A percentile compares a stretch with the other conserved stretches of the same genome.
Evolutionary conservation across 345 rosid genomes (phyloP).

Genomic region (Ailanthus altissimus): DNA sequence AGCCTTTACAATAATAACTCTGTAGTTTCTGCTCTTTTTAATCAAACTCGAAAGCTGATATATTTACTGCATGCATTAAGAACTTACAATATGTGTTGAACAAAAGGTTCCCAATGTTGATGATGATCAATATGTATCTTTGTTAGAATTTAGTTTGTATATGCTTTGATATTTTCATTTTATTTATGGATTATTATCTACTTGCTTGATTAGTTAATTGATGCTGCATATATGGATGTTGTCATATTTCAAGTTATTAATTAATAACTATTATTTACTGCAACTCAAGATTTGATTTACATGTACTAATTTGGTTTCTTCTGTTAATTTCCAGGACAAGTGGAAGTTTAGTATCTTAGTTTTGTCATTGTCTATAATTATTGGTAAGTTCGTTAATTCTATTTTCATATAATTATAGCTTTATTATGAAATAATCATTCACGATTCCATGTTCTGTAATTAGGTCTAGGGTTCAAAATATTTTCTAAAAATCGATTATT

Average conservation of each 20-base stretch:
- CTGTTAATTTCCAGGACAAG: not conserved
- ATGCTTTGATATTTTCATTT: not conserved
- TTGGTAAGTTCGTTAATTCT: not conserved
- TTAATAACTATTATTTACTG: too few species aligned
- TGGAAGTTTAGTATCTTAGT: not conserved
- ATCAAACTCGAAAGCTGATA: not conserved
- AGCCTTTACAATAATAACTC: not conserved
- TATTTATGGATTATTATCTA: not conserved
- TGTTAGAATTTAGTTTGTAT: not conserved
- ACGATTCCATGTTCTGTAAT: not conserved
- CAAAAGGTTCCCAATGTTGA: not conserved
- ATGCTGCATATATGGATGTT: not conserved
- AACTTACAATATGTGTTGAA: not conserved
- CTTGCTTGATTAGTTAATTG: not conserved
- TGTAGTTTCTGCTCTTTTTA: not conserved
- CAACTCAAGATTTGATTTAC: not conserved
- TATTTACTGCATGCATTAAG: too few species aligned
- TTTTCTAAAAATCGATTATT: not conserved
- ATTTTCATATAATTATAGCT: not conserved
- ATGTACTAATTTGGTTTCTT: not conserved
- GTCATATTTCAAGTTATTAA: not conserved
- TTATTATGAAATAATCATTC: not conserved
- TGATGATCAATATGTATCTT: not conserved
- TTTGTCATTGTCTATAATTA: not conserved
- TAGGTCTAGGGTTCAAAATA: not conserved